phyloP scores from a whole-genome alignment of 1,139 yeast species.

The Scheffersomyces cryptocercus region DNA sequence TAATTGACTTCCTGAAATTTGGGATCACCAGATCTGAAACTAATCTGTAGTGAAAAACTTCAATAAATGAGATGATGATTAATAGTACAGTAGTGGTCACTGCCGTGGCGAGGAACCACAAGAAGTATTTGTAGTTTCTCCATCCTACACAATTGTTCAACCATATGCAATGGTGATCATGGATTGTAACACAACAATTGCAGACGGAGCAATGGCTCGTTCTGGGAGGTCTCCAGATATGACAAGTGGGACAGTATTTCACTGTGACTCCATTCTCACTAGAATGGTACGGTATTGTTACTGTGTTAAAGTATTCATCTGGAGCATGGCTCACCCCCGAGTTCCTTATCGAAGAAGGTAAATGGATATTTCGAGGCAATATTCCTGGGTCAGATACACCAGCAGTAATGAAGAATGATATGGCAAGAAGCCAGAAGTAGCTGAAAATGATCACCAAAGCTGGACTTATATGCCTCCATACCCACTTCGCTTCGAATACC shows the following conservation, averaged over 20 bases:
- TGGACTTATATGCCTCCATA: slow-evolving; percentile 59
- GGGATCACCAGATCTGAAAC: slow-evolving; percentile 1
- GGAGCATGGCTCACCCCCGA: slow-evolving; percentile 43
- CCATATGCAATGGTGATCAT: slow-evolving; percentile 45
- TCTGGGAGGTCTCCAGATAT: slow-evolving; percentile 50
- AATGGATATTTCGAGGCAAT: slow-evolving; percentile 67
- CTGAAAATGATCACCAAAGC: slow-evolving; percentile 57
- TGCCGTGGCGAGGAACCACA: slow-evolving; percentile 38
- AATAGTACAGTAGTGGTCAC: slow-evolving; percentile 24
- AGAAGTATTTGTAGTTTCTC: slow-evolving; percentile 35
- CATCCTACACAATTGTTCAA: slow-evolving; percentile 44
- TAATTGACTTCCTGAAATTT: slow-evolving; percentile 21
- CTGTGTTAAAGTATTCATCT: slow-evolving; percentile 59
- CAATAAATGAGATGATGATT: slow-evolving; percentile 26
- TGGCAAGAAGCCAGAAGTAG: slow-evolving; percentile 55
- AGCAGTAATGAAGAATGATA: slow-evolving; percentile 52
- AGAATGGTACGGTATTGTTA: slow-evolving; percentile 51
- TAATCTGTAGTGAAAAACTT: slow-evolving; percentile 24
- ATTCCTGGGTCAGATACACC: slow-evolving; percentile 71
- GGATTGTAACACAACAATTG: slow-evolving; percentile 44
- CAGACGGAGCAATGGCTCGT: slow-evolving; percentile 46
- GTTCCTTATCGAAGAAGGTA: slow-evolving; percentile 26
- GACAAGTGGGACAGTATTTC: slow-evolving; percentile 47
- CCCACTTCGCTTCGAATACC: slow-evolving; percentile 52
- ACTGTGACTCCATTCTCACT: slow-evolving; percentile 40